A percentile compares a stretch with the other conserved stretches of the same genome.
These are phyloP conservation scores for Rhizoclosmatium sp. DNA, from an alignment of 192 early-diverging fungal species.

Conservation along the genomic window DNA sequence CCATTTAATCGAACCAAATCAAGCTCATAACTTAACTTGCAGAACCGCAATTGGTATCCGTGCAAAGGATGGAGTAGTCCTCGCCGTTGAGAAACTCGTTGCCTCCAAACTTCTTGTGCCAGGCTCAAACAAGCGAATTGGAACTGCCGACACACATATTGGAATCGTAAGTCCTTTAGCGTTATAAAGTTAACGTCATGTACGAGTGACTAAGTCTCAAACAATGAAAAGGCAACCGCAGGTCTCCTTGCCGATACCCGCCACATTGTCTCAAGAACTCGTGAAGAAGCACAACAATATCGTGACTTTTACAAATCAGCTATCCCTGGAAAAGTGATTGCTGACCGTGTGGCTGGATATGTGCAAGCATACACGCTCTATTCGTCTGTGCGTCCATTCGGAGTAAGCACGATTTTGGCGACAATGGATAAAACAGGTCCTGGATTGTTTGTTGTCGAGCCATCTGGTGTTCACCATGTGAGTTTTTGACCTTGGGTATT, in stretches of 20 bases:
- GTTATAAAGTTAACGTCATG: no score
- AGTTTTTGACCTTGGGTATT: conserved; percentile 4
- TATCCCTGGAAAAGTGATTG: conserved; percentile 91
- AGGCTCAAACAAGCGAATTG: conserved; percentile 91
- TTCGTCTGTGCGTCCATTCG: conserved; percentile 94
- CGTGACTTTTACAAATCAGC: conserved; percentile 81
- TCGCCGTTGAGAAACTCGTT: conserved; percentile 96
- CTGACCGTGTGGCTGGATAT: conserved; percentile 91
- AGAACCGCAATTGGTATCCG: conserved; percentile 95
- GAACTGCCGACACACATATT: conserved; percentile 89
- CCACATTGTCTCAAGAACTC: conserved; percentile 86
- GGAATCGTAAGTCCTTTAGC: conserved; percentile 76
- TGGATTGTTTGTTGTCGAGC: conserved; percentile 93
- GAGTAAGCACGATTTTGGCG: conserved; percentile 83
- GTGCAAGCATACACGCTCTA: conserved; percentile 97
- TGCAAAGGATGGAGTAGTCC: conserved; percentile 93
- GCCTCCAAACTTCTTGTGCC: conserved; percentile 94
- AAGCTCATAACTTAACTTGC: not conserved
- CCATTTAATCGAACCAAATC: not conserved
- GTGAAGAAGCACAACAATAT: conserved; percentile 92
- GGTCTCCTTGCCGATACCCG: conserved; percentile 93
- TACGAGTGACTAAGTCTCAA: not conserved
- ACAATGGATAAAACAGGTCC: conserved; percentile 83
- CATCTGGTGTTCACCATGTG: conserved; percentile 94
- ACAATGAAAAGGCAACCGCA: conserved; percentile 73